Evolutionary conservation across 2,329 filamentous ascomycete genomes (phyloP).

Genomic region (Diaporthe sp.): DNA sequence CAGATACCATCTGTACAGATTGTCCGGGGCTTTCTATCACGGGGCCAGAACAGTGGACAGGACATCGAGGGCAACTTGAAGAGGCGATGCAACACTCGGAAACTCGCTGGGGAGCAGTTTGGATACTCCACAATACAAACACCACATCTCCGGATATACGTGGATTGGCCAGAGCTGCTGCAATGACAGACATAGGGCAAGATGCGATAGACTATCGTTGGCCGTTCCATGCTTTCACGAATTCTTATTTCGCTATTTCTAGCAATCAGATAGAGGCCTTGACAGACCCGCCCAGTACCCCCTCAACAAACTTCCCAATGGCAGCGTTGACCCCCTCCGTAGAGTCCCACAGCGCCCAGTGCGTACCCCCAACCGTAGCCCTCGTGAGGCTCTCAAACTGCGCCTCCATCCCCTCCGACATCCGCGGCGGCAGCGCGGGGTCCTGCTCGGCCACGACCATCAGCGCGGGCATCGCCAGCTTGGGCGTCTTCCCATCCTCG

Average conservation of each 20-base stretch:
- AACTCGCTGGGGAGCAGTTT: not conserved
- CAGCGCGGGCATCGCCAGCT: constrained; percentile 74
- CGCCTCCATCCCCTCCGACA: constrained; percentile 80
- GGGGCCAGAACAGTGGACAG: not conserved
- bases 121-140: not conserved
- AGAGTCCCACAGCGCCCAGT: constrained; percentile 88
- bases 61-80: not conserved
- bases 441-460: constrained; percentile 82
- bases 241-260: not conserved
- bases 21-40: too few species aligned
- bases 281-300: constrained; percentile 53
- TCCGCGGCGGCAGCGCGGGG: constrained; percentile 75
- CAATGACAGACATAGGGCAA: not conserved
- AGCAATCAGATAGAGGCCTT: constrained; percentile 53
- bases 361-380: constrained; percentile 75
- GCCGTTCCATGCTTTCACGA: not conserved
- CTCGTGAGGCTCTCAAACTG: constrained; percentile 74
- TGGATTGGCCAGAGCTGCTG: not conserved
- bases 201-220: too few species aligned
- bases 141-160: not conserved
- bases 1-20: not conserved
- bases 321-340: constrained; percentile 77
- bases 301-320: constrained; percentile 76
- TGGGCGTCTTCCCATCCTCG: constrained; percentile 63
- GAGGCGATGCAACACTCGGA: not conserved